Base-by-base conservation (phyloP, 495 filamentous ascomycete species). In the Clavariopsis aquatica region DNA sequence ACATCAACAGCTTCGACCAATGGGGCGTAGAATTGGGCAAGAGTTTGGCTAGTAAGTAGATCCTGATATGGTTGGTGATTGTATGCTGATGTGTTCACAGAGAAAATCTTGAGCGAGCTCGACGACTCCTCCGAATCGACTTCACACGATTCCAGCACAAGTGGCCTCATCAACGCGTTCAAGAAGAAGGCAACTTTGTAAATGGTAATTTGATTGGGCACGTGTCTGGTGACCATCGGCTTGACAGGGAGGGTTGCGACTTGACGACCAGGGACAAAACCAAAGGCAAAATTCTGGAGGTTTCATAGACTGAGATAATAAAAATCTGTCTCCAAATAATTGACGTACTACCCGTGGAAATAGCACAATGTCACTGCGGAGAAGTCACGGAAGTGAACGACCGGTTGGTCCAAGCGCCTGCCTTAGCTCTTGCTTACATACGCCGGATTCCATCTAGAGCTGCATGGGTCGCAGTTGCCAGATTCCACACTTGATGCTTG, bases 1-100 rank as follows among this genome's bases (percentile, higher is more conserved):
- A 98, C 79, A 97, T 98, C 83, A 98, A 98, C 85, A 89, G 85
- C 70, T 98, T 98, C 75, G 94, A 98, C 81, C 94, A 98, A 79
- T 98, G 94, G 94, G 94, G 94, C 78, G 94, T 98, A 46, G 94
- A 98, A 82, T 79, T 98, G 49, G 94, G 94, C 79, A 98, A 98
- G 86, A 87, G 88, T 45, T 81, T 98, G 56, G 94, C 94, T 26
- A 98, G 91, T 66, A 55, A 66, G 62, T 72, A 41, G 28, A 12
- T n/a, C 24, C 49, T 19, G 1, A 27, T 6, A 26, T 29, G 12
- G 4, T 20, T 2, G 15, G 20, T 15, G 34, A 9, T 19, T 13
- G 12, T 6, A 26, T 49, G 20, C 56, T 59, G 5, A 59, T 31
- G 20, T 19, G 9, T 31, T 7, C 79, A 52, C 60, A 77, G 74